These are phyloP conservation scores for Clarireedia hainanense DNA, from an alignment of 2,329 filamentous ascomycete genomes.

Conservation along the genomic window DNA sequence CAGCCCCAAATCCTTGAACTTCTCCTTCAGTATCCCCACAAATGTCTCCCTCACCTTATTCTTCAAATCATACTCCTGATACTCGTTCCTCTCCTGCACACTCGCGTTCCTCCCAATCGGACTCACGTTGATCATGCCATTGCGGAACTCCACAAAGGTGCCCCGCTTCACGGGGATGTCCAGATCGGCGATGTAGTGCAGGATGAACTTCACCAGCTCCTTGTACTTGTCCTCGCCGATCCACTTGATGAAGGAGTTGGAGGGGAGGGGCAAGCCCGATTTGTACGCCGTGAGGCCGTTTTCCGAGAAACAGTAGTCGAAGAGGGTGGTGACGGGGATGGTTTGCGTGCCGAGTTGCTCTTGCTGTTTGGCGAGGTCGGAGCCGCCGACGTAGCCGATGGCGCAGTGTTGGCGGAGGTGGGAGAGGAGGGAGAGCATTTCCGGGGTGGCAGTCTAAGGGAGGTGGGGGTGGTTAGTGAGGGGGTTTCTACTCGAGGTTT, in stretches of 20 bases:
- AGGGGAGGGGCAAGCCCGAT: constrained; percentile 65
- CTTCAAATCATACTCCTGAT: constrained; percentile 70
- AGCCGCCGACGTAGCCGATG: constrained; percentile 89
- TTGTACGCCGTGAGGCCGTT: constrained; percentile 92
- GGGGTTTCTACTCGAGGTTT: not conserved
- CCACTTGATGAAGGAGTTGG: constrained; percentile 84
- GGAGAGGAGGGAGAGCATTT: constrained; percentile 76
- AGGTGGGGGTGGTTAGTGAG: not conserved
- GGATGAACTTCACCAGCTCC: constrained; percentile 64
- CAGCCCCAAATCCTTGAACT: constrained; percentile 75
- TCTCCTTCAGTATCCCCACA: constrained; percentile 67
- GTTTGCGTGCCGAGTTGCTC: constrained; percentile 75
- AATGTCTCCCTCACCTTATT: constrained; percentile 71
- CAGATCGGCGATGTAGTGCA: constrained; percentile 78
- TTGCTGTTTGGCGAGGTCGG: constrained; percentile 87
- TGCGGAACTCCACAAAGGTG: constrained; percentile 82
- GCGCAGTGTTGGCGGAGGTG: constrained; percentile 78
- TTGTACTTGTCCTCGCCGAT: constrained; percentile 81
- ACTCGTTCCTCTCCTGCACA: constrained; percentile 71
- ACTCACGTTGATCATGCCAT: constrained; percentile 84
- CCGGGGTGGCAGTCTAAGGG: constrained; percentile 57
- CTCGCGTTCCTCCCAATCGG: constrained; percentile 83
- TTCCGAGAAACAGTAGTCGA: constrained; percentile 97
- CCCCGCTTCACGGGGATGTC: constrained; percentile 77
- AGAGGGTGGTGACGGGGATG: constrained; percentile 69